phyloP scores from a whole-genome alignment of 495 filamentous ascomycete genomes.

The Tuber microsphaerosporum region DNA sequence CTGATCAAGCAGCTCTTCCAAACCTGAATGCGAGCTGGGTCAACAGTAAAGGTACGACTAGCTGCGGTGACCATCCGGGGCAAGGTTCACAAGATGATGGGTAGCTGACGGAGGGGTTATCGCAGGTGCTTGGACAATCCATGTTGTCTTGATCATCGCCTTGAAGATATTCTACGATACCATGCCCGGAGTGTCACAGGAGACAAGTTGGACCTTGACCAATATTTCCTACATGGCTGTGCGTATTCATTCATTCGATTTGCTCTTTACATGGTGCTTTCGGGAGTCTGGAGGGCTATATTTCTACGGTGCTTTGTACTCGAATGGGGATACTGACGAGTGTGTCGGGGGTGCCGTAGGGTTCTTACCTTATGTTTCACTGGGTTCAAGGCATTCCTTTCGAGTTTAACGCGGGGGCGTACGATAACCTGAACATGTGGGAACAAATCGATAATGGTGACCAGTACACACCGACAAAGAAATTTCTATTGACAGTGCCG shows the following conservation, averaged over 20 bases:
- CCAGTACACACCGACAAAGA: constrained; percentile 97
- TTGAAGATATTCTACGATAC: constrained; percentile 96
- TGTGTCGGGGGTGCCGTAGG: constrained; percentile 42
- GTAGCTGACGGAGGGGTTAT: constrained; percentile 16
- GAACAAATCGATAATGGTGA: constrained; percentile 99
- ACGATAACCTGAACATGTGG: constrained; percentile 99
- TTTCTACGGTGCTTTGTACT: neutral
- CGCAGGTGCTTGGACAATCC: constrained; percentile 92
- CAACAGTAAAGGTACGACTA: constrained; percentile 82
- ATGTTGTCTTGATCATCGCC: constrained; percentile 77
- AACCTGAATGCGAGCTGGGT: constrained; percentile 98
- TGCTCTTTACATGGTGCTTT: neutral
- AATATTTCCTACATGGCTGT: constrained; percentile 96
- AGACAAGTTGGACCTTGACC: constrained; percentile 95
- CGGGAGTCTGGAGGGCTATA: neutral
- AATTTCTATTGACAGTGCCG: constrained; percentile 89
- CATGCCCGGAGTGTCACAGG: constrained; percentile 87
- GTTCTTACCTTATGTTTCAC: constrained; percentile 98
- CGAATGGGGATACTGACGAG: constrained; percentile 22
- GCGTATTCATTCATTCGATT: constrained; percentile 13
- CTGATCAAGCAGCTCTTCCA: constrained; percentile 86
- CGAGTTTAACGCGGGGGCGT: constrained; percentile 98
- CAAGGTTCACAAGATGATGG: neutral
- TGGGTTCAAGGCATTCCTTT: constrained; percentile 96
- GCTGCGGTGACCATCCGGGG: neutral